A percentile compares a stretch with the other conserved stretches of the same genome.
phyloP scores from a whole-genome alignment of 129 eudicot species.

The Tagetes patula region DNA sequence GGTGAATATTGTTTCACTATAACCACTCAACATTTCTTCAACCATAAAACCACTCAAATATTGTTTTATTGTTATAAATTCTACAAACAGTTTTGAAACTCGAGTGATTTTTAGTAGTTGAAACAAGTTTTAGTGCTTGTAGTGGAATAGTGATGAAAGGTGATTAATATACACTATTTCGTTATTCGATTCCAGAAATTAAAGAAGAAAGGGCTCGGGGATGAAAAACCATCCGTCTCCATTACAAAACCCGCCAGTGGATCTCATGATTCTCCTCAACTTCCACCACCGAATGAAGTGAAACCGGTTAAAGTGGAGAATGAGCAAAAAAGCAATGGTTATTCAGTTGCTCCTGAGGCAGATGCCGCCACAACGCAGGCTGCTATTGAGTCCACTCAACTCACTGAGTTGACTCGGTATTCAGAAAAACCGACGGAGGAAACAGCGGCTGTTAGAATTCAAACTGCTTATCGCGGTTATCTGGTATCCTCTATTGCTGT shows the following conservation, averaged over 20 bases:
- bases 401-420: slow-evolving; percentile 41
- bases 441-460: slow-evolving; percentile 69
- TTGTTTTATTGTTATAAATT: not conserved
- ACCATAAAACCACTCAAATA: not conserved
- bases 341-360: slow-evolving; percentile 45
- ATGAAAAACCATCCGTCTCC: slow-evolving; percentile 43
- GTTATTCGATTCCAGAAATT: slow-evolving; percentile 49
- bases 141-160: not conserved
- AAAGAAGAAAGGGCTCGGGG: slow-evolving; percentile 48
- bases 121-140: not conserved
- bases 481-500: slow-evolving; percentile 42
- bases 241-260: slow-evolving; percentile 33
- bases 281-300: slow-evolving; percentile 51
- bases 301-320: slow-evolving; percentile 48
- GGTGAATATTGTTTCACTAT: not conserved
- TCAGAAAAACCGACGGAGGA: slow-evolving; percentile 61
- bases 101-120: not conserved
- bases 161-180: not conserved
- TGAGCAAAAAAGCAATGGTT: slow-evolving; percentile 53
- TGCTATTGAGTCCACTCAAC: slow-evolving; percentile 45
- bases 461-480: slow-evolving; percentile 82
- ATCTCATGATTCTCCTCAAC: slow-evolving; percentile 44
- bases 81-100: too few species aligned
- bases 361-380: slow-evolving; percentile 56
- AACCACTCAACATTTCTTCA: not conserved